Conservation (phyloP, 257 asterid genomes). For the Anisodus acutangulus region DNA sequence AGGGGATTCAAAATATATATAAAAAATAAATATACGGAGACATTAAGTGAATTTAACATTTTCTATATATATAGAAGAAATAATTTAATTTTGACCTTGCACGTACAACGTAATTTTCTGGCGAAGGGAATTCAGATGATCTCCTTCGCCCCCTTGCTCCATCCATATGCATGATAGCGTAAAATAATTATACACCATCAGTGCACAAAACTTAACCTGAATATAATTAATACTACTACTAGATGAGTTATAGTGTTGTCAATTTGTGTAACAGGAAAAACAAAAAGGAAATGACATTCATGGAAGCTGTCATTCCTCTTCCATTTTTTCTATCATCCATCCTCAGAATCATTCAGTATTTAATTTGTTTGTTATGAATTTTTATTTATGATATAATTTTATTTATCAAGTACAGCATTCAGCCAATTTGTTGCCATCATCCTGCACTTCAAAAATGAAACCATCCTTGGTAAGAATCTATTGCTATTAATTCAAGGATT, state of each 20-base stretch:
- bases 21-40: background rate
- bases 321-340: background rate
- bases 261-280: conserved; percentile 10
- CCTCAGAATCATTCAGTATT: background rate
- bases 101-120: no score
- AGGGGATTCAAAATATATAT: background rate
- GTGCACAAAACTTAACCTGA: no score
- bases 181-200: no score
- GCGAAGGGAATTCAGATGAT: no score
- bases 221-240: no score
- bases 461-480: background rate
- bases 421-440: background rate
- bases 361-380: background rate
- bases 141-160: no score
- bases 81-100: no score
- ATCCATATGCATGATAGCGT: no score
- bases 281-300: background rate
- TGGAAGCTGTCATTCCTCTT: background rate
- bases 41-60: background rate
- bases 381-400: background rate
- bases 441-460: conserved; percentile 16
- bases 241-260: background rate
- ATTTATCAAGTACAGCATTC: background rate
- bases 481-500: background rate
- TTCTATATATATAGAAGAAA: background rate